Base-by-base conservation (phyloP, 495 filamentous ascomycete species). In the Xanthoparmelia taractica region DNA sequence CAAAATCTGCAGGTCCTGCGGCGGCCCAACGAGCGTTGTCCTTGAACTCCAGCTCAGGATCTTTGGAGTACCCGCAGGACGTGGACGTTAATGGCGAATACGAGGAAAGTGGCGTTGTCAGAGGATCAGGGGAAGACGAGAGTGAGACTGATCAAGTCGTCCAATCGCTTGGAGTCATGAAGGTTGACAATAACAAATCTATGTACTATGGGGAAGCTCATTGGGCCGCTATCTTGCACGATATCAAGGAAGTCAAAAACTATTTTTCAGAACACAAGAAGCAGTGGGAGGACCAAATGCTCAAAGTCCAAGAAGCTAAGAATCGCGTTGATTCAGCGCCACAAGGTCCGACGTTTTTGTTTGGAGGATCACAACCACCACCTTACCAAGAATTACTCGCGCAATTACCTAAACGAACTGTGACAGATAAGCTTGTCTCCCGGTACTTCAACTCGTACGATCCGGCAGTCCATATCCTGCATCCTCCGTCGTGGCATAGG, bases 241-340 rank as follows among this genome's bases (percentile, higher is more conserved):
- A 96, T 81, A 96, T 98, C 63, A 78, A 89, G 33, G 94, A 98
- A 78, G 93, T 98, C 40, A 92, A 91, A 68, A 92, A 87, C 73
- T 97, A 90, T 74, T 98, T 94, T 69, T 63, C 71, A 23, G 80
- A 84, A 47, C 87, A 88, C 71, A 87, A 85, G 67, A 86, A 87
- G 66, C 84, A 87, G 64, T 80, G 82, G 55, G 84, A 87, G 65
- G 84, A 85, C 41, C 87, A 88, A 64, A 69, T 76, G 60, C 73
- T 74, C 36, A 82, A 85, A 69, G 81, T 92, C 60, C 84, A 87
- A 69, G 83, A 82, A 27, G 79, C 83, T 40, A 87, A 83, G 64
- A 80, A 80, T 29, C 73, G 72, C 11, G 82, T 78, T 34, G 83
- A 85, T 61, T 74, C 79, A 33, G 79, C 85, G 52, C 60, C 33